Base-by-base conservation (phyloP, 2,329 filamentous ascomycete species). In the Blastomyces gilchristii region DNA sequence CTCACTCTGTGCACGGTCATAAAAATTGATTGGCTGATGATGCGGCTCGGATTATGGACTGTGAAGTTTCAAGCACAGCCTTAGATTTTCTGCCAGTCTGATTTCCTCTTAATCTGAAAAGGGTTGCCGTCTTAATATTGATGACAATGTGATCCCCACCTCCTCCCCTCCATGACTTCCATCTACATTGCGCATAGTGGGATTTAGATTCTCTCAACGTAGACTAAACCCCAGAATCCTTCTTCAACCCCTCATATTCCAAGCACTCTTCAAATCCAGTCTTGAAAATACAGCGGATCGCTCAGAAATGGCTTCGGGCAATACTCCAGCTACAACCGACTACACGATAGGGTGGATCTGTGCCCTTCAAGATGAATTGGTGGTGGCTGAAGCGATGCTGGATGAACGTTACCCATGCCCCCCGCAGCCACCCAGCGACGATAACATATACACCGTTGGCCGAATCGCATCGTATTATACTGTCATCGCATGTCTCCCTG, bases 281-380 rank as follows among this genome's bases (percentile, higher is more conserved):
- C n/a, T 45, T 45, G 43, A 45, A 45, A n/a, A 18, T 45, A 45
- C 14, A n/a, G 16, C 16, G 7, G 6, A 45, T 45, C 43, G 18
- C 8, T 47, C 3, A 47, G 45, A 47, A 43, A 47, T n/a, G 45
- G 18, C 7, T 22, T 47, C 45, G 45, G 18, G 22, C 45, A 6
- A 18, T 22, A n/a, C 45, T 22, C 45, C 45, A 47, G 3, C 18
- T n/a, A 18, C 45, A n/a, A 47, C 8, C 18, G 45, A 47, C 52
- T 76, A 75, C 63, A 71, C 68, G 0, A 66, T 75, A 31, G 73
- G 68, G 52, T 75, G 70, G 69, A 68, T 75, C 28, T 74, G 72
- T 63, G 71, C 73, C 18, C 58, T 74, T 9, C 62, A 65, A 2
- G 61, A 70, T 9, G 72, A 75, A 58, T 64, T 71, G 64, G 68